Conservation (phyloP, 306 rosid species). For the Vigna radiata region DNA sequence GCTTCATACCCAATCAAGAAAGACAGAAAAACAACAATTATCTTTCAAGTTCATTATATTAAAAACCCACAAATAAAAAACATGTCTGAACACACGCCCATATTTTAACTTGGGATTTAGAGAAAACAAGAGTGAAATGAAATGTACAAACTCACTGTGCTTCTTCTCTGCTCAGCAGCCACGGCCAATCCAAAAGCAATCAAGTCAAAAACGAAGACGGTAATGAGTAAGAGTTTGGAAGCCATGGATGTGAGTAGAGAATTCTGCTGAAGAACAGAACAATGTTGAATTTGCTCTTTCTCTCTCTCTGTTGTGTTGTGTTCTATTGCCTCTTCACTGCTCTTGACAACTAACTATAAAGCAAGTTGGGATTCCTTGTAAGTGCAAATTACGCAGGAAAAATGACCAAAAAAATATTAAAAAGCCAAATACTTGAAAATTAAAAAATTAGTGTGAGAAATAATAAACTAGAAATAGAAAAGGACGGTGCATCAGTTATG, state of each 20-base stretch:
- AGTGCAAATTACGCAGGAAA: constrained; percentile 23
- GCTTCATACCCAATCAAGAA: constrained; percentile 39
- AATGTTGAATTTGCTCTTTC: constrained; percentile 43
- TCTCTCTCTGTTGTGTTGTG: constrained; percentile 9
- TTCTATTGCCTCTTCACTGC: constrained; percentile 1
- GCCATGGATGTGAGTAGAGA: constrained; percentile 76
- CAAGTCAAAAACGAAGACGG: constrained; percentile 64
- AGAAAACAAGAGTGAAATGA: constrained; percentile 19
- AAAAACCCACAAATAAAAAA: constrained; percentile 32
- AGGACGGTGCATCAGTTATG: constrained; percentile 47
- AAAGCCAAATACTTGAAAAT: background rate
- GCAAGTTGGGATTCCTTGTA: constrained; percentile 28
- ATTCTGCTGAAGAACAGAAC: constrained; percentile 38
- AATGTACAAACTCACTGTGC: constrained; percentile 68
- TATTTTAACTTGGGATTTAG: background rate
- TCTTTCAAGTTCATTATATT: background rate
- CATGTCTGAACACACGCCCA: constrained; percentile 15
- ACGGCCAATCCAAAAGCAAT: constrained; percentile 96
- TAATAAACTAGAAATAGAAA: constrained; percentile 40
- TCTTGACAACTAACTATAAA: constrained; percentile 31
- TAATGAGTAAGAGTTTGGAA: constrained; percentile 78
- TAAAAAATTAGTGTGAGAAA: background rate
- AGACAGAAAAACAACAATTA: background rate
- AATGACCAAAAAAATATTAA: background rate
- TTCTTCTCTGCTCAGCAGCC: constrained; percentile 96